Evolutionary conservation across 139 green algal genomes (phyloP), one percentile per base, ranked within the genome.

Genomic region (Pleodorina starrii): DNA sequence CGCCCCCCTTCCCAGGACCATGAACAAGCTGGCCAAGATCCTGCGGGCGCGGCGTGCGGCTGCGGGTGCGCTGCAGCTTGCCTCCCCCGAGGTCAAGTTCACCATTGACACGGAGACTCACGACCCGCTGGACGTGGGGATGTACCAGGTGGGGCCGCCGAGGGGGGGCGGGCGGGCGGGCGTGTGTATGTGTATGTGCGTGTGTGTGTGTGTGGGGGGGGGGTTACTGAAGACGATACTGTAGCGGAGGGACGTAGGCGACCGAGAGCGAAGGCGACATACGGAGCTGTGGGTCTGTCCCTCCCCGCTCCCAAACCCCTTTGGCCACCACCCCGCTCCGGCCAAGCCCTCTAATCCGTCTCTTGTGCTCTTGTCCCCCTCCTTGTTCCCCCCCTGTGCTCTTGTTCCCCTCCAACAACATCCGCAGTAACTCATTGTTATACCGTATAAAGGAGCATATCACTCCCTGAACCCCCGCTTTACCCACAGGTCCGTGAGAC

Each of bases 51-150:
- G 90, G 54, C 94, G 97, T 14, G 85, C 90, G 27, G 96, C 96
- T 16, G 79, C 91, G 16, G 98, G 98, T 48, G 98, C 98, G 5
- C 92, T 98, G 54, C 95, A 96, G 74, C 94, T 99, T 27, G 98
- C 98, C 3, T 98, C 95, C 1, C 96, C 97, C 7, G 98, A 99
- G 90, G 98, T 99, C 51, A 98, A 98, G 91, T 99, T 99, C 92
- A 91, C 97, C 88, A 95, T 97, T 42, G 98, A 99, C 93, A 95
- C 91, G 1, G 95, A 98, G 73, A 98, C 97, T n/a, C 95, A 97
- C 77, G 91, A 99, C 92, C 96, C 97, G 1, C 88, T 97, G 75
- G 98, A 99, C 51, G 97, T 99, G 17, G 97, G 95, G 74, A 97
- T 99, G 95, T 99, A 99, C 75, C 75, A 83, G 72, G 72, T 80